phyloP scores from a whole-genome alignment of 2,329 filamentous ascomycete species.

The Cladosporium sp. region DNA sequence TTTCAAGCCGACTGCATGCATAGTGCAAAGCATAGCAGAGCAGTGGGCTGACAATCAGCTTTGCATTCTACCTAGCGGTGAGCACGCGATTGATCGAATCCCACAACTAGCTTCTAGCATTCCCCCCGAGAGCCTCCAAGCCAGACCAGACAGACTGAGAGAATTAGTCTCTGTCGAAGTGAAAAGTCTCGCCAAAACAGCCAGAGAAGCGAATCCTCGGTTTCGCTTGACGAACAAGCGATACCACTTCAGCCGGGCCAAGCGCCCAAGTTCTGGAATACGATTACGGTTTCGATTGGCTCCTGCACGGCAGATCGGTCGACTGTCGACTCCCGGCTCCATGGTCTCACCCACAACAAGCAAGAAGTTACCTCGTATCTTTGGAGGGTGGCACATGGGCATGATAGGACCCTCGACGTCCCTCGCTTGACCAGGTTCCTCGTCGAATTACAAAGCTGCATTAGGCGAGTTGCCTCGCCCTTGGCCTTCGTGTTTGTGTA shows the following conservation, averaged over 20 bases:
- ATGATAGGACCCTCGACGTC: background rate
- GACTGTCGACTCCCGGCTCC: background rate
- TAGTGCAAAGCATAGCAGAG: background rate
- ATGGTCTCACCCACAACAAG: too few species aligned
- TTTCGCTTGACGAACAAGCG: too few species aligned
- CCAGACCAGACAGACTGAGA: too few species aligned
- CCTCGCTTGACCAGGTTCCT: background rate
- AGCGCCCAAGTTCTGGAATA: too few species aligned
- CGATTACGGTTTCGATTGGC: background rate
- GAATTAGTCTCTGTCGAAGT: too few species aligned
- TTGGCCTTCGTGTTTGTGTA: background rate
- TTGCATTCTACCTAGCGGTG: background rate
- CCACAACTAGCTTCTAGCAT: background rate
- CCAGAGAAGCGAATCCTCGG: too few species aligned
- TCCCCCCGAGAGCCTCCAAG: background rate
- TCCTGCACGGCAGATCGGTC: background rate
- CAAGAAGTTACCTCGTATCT: background rate
- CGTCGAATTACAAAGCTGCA: background rate
- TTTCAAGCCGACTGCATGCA: too few species aligned
- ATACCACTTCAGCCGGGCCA: too few species aligned
- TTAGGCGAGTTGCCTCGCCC: background rate
- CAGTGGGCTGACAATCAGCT: conserved; percentile 1
- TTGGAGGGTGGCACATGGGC: background rate
- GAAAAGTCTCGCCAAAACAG: too few species aligned
- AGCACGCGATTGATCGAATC: background rate